Conservation (phyloP, 768 basidiomycete genomes). For the Porpolomopsis calyptriformis region DNA sequence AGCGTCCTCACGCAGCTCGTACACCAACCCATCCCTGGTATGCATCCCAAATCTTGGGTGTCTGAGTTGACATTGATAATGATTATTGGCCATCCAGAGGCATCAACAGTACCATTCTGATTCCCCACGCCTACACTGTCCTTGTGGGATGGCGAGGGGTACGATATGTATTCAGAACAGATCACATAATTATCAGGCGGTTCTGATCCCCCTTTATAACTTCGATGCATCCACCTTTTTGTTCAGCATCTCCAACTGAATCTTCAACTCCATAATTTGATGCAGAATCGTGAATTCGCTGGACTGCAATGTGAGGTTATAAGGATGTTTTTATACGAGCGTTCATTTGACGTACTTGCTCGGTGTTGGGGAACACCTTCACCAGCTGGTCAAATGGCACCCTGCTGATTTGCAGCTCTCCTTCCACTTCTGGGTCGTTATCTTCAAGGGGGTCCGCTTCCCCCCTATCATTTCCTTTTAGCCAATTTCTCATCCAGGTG, state of each 20-base stretch:
- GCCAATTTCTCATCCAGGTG: conserved; percentile 61
- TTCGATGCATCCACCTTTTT: conserved; percentile 24
- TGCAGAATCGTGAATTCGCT: conserved; percentile 55
- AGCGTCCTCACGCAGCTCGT: conserved; percentile 50
- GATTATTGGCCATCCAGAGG: too few species aligned
- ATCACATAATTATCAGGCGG: neutral
- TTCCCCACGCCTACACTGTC: neutral
- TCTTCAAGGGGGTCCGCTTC: conserved; percentile 41
- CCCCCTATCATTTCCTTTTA: conserved; percentile 48
- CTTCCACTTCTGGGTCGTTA: conserved; percentile 49
- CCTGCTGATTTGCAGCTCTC: conserved; percentile 56
- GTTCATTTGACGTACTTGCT: conserved; percentile 40
- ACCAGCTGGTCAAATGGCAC: conserved; percentile 61
- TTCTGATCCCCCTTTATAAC: neutral
- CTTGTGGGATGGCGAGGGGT: neutral
- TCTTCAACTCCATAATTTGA: conserved; percentile 51
- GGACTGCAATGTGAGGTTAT: conserved; percentile 35
- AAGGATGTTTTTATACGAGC: neutral
- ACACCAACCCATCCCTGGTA: neutral
- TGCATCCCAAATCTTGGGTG: neutral
- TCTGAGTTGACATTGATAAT: neutral
- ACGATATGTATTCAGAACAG: neutral
- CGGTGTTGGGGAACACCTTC: conserved; percentile 62
- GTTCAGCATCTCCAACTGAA: conserved; percentile 28
- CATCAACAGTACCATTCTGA: neutral